Evolutionary conservation across 2,329 filamentous ascomycete species (phyloP), one percentile per base, ranked within the genome.

Genomic region (Colletotrichum abscissum): DNA sequence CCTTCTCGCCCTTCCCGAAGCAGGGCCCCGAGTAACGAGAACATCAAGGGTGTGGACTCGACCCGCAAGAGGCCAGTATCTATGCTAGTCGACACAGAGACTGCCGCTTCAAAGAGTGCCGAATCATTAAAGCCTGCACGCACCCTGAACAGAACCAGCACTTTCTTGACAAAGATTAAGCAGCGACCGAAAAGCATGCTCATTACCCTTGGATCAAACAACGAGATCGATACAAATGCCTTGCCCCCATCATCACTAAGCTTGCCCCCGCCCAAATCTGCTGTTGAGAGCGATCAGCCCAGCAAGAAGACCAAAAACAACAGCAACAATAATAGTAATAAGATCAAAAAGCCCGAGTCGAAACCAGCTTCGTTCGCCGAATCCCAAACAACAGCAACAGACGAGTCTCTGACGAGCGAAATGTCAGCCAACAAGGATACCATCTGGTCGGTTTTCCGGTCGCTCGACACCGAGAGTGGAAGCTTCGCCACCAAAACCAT

Each of bases 401-500:
- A 86, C 74, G 86, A 87, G 55, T 87, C 85, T n/a, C 84, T 81
- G 59, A 80, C 81, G 62, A 80, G 82, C 75, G 85, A 87, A 59
- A 86, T 86, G 83, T 79, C 84, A 16, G 78, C 81, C 67, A 77
- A 81, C 74, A 85, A 86, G 69, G 89, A 91, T 77, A 84, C 88
- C 9, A 82, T 91, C 26, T 90, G 88, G 87, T 85, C 86, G 5
- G 82, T 83, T 4, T 91, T 91, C 80, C 88, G 87, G 75, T 84
- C 84, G 14, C 82, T 91, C 26, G 89, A 91, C 58, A 78, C 84
- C n/a, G 82, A 86, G 59, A 85, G 81, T 73, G 76, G 79, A 71
- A 82, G 82, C 75, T 97, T 97, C 77, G 89, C 92, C 75, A 87
- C 90, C 71, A 97, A 95, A 82, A 91, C 92, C 42, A 93, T 85